Evolutionary conservation across 169 alveolate species (phyloP).

Genomic region (Cryptosporidium sp.): DNA sequence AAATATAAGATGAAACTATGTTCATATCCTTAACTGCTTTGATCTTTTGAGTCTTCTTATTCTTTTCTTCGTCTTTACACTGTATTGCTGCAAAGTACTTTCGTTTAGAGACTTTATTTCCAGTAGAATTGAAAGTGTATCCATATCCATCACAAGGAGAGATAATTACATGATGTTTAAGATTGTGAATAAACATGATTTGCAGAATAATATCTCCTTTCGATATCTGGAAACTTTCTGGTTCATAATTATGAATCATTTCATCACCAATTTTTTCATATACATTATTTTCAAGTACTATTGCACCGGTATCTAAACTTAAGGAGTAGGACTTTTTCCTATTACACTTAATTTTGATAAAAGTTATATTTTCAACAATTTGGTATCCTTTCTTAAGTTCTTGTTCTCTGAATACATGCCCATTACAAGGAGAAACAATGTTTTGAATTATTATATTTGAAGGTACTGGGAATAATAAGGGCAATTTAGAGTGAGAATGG

Average conservation of each 20-base stretch:
- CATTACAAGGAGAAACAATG: slow-evolving; percentile 54
- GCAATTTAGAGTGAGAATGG: not conserved
- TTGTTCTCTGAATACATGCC: slow-evolving; percentile 4
- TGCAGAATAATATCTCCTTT: slow-evolving; percentile 35
- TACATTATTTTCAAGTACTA: slow-evolving; percentile 22
- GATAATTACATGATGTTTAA: slow-evolving; percentile 33
- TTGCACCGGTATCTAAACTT: not conserved
- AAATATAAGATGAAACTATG: slow-evolving; percentile 40
- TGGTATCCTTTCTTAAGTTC: slow-evolving; percentile 34
- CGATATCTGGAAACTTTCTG: slow-evolving; percentile 2
- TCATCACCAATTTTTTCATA: not conserved
- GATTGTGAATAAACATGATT: slow-evolving; percentile 42
- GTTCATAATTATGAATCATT: not conserved
- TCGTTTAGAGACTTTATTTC: slow-evolving; percentile 31
- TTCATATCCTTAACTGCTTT: slow-evolving; percentile 42
- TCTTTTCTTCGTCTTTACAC: slow-evolving; percentile 42
- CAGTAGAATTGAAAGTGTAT: slow-evolving; percentile 48
- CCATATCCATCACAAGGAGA: slow-evolving; percentile 67
- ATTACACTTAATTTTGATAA: slow-evolving; percentile 22
- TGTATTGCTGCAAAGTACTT: slow-evolving; percentile 63
- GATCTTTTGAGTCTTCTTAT: slow-evolving; percentile 37
- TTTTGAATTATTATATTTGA: slow-evolving; percentile 23
- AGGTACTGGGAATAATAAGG: not conserved
- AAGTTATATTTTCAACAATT: not conserved
- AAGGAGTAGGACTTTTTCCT: not conserved